These are phyloP conservation scores for Eucommia ulmoides DNA, from an alignment of 257 asterid species.

Conservation along the genomic window DNA sequence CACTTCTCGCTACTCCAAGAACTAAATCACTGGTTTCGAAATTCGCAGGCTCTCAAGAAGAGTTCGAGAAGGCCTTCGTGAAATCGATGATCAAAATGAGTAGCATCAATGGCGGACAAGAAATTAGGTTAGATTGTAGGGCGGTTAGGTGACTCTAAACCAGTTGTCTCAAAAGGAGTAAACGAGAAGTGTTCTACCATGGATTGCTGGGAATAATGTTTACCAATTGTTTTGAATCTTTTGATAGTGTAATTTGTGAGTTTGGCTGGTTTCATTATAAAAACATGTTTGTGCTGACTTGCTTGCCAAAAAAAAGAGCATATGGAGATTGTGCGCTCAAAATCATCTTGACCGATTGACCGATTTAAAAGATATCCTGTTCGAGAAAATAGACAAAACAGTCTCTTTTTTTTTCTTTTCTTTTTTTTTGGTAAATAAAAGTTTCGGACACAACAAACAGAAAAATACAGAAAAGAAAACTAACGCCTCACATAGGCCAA, in stretches of 20 bases:
- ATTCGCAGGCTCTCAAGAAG: constrained; percentile 40
- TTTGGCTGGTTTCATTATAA: neutral
- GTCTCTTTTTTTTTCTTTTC: too few species aligned
- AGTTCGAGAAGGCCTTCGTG: constrained; percentile 40
- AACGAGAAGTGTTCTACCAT: constrained; percentile 2
- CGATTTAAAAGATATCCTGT: too few species aligned
- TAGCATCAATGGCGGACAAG: constrained; percentile 39
- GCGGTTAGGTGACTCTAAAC: neutral
- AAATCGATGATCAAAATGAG: constrained; percentile 86
- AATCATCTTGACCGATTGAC: too few species aligned
- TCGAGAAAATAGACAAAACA: too few species aligned
- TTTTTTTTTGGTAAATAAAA: too few species aligned
- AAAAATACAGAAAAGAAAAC: too few species aligned
- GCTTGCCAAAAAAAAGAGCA: neutral
- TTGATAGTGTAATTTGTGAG: too few species aligned
- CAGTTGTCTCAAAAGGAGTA: neutral
- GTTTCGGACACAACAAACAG: too few species aligned
- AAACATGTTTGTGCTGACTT: neutral
- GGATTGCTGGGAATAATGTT: neutral
- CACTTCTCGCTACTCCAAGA: constrained; percentile 29
- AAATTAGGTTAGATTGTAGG: constrained; percentile 8
- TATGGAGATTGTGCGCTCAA: neutral
- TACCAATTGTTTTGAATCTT: too few species aligned
- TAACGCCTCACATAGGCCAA: too few species aligned
- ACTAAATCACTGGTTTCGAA: constrained; percentile 47